Evolutionary conservation across 2,329 filamentous ascomycete species (phyloP), one percentile per base, ranked within the genome.

Genomic region (Knufia fluminis): DNA sequence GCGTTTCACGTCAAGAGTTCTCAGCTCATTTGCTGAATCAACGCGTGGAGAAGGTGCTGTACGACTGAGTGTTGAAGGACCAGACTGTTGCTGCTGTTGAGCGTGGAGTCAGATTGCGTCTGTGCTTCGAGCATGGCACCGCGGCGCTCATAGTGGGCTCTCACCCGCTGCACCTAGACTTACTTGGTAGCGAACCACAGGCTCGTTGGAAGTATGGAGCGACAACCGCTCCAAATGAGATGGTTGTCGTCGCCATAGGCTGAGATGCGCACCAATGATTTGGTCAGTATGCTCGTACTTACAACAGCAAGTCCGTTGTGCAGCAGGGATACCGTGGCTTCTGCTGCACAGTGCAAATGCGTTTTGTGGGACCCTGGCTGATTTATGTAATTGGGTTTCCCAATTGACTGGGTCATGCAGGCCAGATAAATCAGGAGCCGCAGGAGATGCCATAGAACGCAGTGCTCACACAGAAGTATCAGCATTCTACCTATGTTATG

Each of bases 1-100:
- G 20, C 40, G 19, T 42, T 42, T 42, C 40, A 42, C 40, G 40
- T 42, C 40, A 42, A 42, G 24, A 42, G 17, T n/a, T n/a, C n/a
- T 28, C 12, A 26, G 20, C 14, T 23, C 14, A 9, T 7, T 26
- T 42, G 22, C 20, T 42, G 17, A 7, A 14, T 36, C 6, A 17
- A 14, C 16, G 33, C 9, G 6, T 14, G n/a, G 33, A 28, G 6
- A 6, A 28, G 6, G 26, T 28, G 6, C n/a, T n/a, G n/a, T n/a
- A n/a, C n/a, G n/a, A n/a, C n/a, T n/a, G n/a, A n/a, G 26, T 6
- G 26, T 12, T 28, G 26, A 36, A 8, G 33, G 33, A 36, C 6
- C 33, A 16, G 33, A 16, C n/a, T 17, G 33, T 36, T 7, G 9
- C 10, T 16, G 7, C 7, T 7, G 7, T 7, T 14, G 33, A 36